Base-by-base conservation (phyloP, 2,329 filamentous ascomycete species). In the Verticillium longisporum region DNA sequence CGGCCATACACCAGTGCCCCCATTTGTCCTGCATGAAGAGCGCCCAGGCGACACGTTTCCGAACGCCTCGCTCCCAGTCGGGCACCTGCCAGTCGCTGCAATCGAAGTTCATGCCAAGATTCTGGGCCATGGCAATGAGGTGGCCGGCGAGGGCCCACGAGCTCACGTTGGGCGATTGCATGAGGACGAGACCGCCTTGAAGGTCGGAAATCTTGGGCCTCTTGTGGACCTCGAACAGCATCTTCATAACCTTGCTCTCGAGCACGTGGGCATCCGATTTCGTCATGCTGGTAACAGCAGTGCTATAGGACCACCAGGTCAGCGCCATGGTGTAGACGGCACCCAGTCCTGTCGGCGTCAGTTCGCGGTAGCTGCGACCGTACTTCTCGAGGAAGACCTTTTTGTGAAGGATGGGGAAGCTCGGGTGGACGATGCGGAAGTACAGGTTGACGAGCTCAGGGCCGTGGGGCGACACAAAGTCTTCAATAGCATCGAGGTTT, bases 1-100 rank as follows among this genome's bases (percentile, higher is more conserved):
- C 83, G 75, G 6, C 83, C 83, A 66, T 82, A 79, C 10, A 82
- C 78, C 34, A 84, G 70, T 4, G 80, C 76, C 4, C 79, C 82
- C 80, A 85, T 68, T 80, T 83, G 64, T 86, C 83, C 66, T 86
- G 83, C 72, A 84, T 81, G 66, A 77, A 85, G 0, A 83, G 70
- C 6, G 77, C 82, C 83, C 83, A 86, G 1, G 79, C 81, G 6
- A 86, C 69, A n/a, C 83, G 73, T 66, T 80, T 82, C n/a, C 83
- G 74, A 14, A 85, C 68, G 1, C 81, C 78, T 58, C 79, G 76
- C 65, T 85, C 83, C 80, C 81, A 84, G 7, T 71, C 69, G 3
- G 82, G 81, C 50, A 85, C 77, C 14, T 77, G 73, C 83, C 83
- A 86, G 33, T 75, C 71, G 0, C 79, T 77, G 58, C 81, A 82